Base-by-base conservation (phyloP, 2,329 filamentous ascomycete species). In the Fusarium udum region DNA sequence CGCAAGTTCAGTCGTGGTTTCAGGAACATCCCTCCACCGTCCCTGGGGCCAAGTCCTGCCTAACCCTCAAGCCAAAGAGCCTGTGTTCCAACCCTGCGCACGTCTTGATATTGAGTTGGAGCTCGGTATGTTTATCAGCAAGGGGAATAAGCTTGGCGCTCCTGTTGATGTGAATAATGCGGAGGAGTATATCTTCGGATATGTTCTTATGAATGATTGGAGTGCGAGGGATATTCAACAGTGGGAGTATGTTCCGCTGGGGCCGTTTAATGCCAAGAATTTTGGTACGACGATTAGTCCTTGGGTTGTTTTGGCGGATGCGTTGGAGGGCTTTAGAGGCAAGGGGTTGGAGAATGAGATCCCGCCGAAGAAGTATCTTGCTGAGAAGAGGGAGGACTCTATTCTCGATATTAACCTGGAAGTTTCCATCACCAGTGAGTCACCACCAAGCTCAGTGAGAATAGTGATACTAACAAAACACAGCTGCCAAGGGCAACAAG, bases 31-130 rank as follows among this genome's bases (percentile, higher is more conserved):
- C 0, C 89, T 96, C 67, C 86, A 87, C 39, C 87, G 93, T 31
- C 93, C 93, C 0, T 89, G 90, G 69, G 93, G 93, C 2, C 93
- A 95, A 80, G 91, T 94, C 59, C 83, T 95, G 16, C 75, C 74
- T 31, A 79, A 80, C 52, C 80, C 82, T 4, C 87, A 71, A 83
- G 89, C 75, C 6, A 72, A 68, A 22, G 85, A 86, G 4, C 83
- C 83, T 5, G 90, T 92, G 61, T 87, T 88, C 13, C 86, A 90
- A 1, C 90, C 89, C 73, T 88, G 87, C 73, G 88, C 77, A 28
- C 74, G 88, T 72, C 84, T 96, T 0, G 93, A 96, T 77, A 90
- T 94, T 40, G 93, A 96, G 80, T 84, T 95, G 7, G 93, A 96
- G 80, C 83, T 95, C 15, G 93, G 92, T 7, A 92, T 90, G 59